Evolutionary conservation across 345 rosid species (phyloP).

Genomic region (Camelina neglecta): DNA sequence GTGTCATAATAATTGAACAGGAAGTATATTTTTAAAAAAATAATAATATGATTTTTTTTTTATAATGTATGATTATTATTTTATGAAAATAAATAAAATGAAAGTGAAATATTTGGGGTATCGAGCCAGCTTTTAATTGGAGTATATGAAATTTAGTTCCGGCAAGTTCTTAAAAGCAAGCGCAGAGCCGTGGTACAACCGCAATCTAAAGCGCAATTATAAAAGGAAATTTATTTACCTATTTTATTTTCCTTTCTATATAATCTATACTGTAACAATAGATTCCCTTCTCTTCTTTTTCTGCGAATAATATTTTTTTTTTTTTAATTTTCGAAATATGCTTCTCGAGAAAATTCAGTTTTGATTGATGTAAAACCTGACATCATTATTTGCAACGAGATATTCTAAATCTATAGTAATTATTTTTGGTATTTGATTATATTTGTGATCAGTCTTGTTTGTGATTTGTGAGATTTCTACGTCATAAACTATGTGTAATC

Average conservation of each 20-base stretch:
- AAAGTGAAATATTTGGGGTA: background rate
- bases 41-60: slow-evolving; percentile 12
- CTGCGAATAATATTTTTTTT: background rate
- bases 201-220: slow-evolving; percentile 52
- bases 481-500: slow-evolving; percentile 1
- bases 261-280: slow-evolving; percentile 12
- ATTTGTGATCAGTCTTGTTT: slow-evolving; percentile 5
- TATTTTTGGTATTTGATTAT: slow-evolving; percentile 3
- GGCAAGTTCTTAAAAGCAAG: slow-evolving; percentile 39
- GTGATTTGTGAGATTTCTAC: slow-evolving; percentile 26
- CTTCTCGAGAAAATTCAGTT: slow-evolving; percentile 30
- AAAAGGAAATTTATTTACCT: slow-evolving; percentile 40
- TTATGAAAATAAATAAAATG: background rate
- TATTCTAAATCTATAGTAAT: slow-evolving; percentile 3
- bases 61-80: background rate
- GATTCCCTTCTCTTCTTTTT: slow-evolving; percentile 36
- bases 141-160: slow-evolving; percentile 41
- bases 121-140: slow-evolving; percentile 36
- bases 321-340: slow-evolving; percentile 30
- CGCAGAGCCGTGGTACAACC: slow-evolving; percentile 65
- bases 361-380: slow-evolving; percentile 39
- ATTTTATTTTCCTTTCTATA: slow-evolving; percentile 42
- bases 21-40: background rate
- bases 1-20: slow-evolving; percentile 52
- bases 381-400: slow-evolving; percentile 35